Conservation (phyloP, 108 stramenopile species). For the Pseudonitzschia delicatissima region DNA sequence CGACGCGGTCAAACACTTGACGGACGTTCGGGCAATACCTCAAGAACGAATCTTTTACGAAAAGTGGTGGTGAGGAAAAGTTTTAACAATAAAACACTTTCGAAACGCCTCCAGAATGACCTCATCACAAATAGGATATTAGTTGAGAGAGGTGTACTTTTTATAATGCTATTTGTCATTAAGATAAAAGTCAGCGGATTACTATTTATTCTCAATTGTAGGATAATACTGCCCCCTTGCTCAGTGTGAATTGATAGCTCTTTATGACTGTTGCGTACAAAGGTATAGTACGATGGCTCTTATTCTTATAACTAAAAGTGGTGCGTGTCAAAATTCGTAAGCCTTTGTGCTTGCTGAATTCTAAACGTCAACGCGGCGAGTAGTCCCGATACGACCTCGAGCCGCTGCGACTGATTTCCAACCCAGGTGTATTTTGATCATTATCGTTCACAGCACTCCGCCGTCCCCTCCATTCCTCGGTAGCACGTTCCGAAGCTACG, state of each 20-base stretch:
- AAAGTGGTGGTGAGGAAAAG: slow-evolving; percentile 27
- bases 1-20: slow-evolving; percentile 19
- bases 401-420: slow-evolving; percentile 12
- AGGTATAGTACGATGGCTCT: too few relatives aligned
- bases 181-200: too few relatives aligned
- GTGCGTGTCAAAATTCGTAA: not conserved
- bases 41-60: slow-evolving; percentile 21
- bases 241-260: too few relatives aligned
- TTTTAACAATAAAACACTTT: not conserved
- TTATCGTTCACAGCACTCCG: not conserved
- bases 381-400: not conserved
- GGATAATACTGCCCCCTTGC: too few relatives aligned
- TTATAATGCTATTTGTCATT: not conserved
- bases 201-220: too few relatives aligned
- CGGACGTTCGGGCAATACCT: not conserved
- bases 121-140: too few relatives aligned
- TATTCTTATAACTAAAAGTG: too few relatives aligned
- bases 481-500: slow-evolving; percentile 22
- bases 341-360: not conserved
- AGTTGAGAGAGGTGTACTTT: too few relatives aligned
- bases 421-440: not conserved
- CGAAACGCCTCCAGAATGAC: too few relatives aligned
- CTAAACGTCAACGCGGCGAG: slow-evolving; percentile 3
- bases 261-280: too few relatives aligned
- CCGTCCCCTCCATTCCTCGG: slow-evolving; percentile 17